phyloP scores from a whole-genome alignment of 352 stramenopile genomes.

The Pythium scleroteichum region DNA sequence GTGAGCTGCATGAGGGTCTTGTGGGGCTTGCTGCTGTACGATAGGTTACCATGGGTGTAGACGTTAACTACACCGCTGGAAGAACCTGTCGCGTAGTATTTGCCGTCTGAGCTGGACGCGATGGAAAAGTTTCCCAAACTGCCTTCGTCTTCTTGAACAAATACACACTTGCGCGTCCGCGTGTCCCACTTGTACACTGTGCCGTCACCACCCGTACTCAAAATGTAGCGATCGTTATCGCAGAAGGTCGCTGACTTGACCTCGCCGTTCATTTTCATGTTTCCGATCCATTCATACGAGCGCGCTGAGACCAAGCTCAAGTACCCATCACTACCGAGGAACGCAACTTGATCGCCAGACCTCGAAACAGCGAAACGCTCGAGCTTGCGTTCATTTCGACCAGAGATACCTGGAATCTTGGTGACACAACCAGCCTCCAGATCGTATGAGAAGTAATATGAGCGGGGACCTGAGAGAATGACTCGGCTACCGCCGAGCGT shows the following conservation, averaged over 20 bases:
- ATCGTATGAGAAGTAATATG: slow-evolving; percentile 98
- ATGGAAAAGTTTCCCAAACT: slow-evolving; percentile 84
- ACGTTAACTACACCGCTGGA: slow-evolving; percentile 98
- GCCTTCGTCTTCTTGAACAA: slow-evolving; percentile 83
- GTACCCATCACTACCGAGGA: slow-evolving; percentile 95
- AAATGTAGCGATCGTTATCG: slow-evolving; percentile 89
- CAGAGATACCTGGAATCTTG: slow-evolving; percentile 89
- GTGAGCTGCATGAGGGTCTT: slow-evolving; percentile 98
- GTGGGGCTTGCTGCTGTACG: slow-evolving; percentile 58
- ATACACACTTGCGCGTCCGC: slow-evolving; percentile 80
- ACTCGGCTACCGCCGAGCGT: slow-evolving; percentile 76
- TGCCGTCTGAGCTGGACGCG: slow-evolving; percentile 56
- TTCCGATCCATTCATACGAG: slow-evolving; percentile 92
- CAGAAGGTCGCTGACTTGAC: slow-evolving; percentile 91
- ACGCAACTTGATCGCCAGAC: slow-evolving; percentile 89
- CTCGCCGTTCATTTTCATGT: slow-evolving; percentile 97
- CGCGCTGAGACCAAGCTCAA: slow-evolving; percentile 91
- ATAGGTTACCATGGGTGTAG: slow-evolving; percentile 85
- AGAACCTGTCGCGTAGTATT: slow-evolving; percentile 91
- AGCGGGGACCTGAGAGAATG: slow-evolving; percentile 90
- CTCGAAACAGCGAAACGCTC: slow-evolving; percentile 91
- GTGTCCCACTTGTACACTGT: slow-evolving; percentile 97
- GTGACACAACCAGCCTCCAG: slow-evolving; percentile 90
- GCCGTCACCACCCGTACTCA: slow-evolving; percentile 94
- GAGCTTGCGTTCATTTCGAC: slow-evolving; percentile 91